A percentile compares a stretch with the other conserved stretches of the same genome.
Evolutionary conservation across 75 land plant species (phyloP).

Genomic region (Azolla pinnata): DNA sequence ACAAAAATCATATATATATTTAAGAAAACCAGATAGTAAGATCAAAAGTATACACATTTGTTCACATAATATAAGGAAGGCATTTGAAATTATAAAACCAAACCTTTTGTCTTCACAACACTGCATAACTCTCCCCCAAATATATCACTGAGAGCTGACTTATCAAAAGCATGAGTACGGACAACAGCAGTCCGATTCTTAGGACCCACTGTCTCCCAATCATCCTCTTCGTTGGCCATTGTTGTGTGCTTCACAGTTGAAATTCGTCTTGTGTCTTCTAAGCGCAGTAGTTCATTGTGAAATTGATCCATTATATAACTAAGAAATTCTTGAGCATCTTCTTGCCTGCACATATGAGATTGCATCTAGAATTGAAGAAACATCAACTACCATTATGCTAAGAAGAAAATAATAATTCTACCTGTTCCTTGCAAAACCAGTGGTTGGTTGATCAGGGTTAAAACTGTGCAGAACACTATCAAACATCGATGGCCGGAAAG

Average conservation of each 20-base stretch:
- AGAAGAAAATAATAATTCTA: constrained; percentile 6
- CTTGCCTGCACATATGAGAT: constrained; percentile 48
- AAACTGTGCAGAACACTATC: constrained; percentile 62
- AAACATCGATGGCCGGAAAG: constrained; percentile 85
- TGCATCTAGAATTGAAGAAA: neutral
- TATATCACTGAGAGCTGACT: constrained; percentile 71
- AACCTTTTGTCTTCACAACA: constrained; percentile 87
- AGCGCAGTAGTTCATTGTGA: constrained; percentile 80
- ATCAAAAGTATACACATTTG: too few relatives aligned
- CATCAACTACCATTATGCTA: neutral
- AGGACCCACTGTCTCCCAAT: constrained; percentile 97
- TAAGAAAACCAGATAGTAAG: too few relatives aligned
- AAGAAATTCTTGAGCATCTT: constrained; percentile 96
- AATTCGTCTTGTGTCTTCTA: constrained; percentile 36
- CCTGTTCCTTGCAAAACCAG: constrained; percentile 68
- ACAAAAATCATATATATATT: neutral
- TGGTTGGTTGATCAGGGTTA: constrained; percentile 61
- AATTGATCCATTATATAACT: constrained; percentile 80
- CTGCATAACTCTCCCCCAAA: constrained; percentile 88
- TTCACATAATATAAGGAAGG: neutral
- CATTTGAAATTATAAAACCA: neutral
- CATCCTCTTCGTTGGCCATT: constrained; percentile 55
- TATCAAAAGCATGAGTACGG: constrained; percentile 64
- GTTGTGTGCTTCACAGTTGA: constrained; percentile 15
- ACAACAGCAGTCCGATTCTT: constrained; percentile 81